These are phyloP conservation scores for Ascosphaera aggregata DNA, from an alignment of 2,329 filamentous ascomycete genomes.

Conservation along the genomic window DNA sequence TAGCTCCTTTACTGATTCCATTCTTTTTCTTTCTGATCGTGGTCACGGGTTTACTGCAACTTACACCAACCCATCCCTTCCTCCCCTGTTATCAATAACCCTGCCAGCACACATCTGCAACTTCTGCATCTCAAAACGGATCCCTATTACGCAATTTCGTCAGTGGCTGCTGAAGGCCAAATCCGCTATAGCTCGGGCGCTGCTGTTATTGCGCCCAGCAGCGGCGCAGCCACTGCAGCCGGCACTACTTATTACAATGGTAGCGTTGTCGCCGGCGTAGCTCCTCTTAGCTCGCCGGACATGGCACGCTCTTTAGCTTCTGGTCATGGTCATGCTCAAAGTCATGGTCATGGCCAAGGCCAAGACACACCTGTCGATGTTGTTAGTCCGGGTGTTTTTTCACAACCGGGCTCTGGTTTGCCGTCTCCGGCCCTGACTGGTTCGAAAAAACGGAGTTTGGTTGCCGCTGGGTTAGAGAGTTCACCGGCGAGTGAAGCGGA, in stretches of 20 bases:
- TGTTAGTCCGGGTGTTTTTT: not conserved
- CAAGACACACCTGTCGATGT: not conserved
- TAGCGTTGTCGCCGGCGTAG: not conserved
- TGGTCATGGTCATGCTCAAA: not conserved
- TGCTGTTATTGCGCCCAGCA: not conserved
- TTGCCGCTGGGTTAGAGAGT: constrained; percentile 21
- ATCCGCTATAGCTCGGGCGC: not conserved
- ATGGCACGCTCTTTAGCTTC: not conserved
- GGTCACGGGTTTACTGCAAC: no score
- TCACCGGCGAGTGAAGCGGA: constrained; percentile 24
- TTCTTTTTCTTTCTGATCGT: no score
- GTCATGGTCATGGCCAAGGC: not conserved
- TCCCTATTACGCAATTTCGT: not conserved
- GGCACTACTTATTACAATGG: not conserved
- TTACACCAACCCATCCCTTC: no score
- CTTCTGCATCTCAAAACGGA: no score
- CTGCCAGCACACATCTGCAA: no score
- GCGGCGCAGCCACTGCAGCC: not conserved
- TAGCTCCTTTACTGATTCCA: no score
- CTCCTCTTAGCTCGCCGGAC: not conserved
- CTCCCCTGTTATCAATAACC: no score
- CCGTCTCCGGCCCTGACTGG: constrained; percentile 5
- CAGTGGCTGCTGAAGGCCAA: not conserved
- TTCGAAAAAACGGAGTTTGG: constrained; percentile 19
- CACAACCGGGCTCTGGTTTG: not conserved